Percentiles rank a stretch among this genome's conserved stretches.
Evolutionary conservation across 1,284 basidiomycete species (phyloP).

Genomic region (Inonotus hispidus): DNA sequence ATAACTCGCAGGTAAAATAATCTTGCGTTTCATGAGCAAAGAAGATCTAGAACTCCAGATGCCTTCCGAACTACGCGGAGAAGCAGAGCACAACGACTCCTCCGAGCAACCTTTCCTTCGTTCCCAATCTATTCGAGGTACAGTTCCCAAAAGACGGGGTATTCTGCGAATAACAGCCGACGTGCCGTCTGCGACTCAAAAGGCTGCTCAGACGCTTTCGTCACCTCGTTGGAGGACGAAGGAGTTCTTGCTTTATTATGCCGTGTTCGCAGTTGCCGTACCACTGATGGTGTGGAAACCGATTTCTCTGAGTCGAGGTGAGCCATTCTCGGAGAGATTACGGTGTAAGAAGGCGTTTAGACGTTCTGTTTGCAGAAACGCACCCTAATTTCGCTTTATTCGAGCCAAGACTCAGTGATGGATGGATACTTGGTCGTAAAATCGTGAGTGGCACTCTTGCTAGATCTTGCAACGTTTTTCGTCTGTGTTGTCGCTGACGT

Average conservation of each 20-base stretch:
- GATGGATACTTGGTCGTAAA: conserved; percentile 64
- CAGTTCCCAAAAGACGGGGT: conserved; percentile 1
- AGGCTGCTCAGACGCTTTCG: conserved; percentile 22
- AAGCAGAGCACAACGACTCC: not conserved
- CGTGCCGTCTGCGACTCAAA: not conserved
- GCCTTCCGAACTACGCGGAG: conserved; percentile 9
- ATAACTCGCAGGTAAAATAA: not conserved
- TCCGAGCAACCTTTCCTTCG: conserved; percentile 1
- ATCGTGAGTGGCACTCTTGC: conserved; percentile 45
- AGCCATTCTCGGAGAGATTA: conserved; percentile 14
- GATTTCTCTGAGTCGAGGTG: conserved; percentile 70
- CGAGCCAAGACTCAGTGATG: conserved; percentile 50
- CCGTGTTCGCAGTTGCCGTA: conserved; percentile 58
- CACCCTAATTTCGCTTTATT: conserved; percentile 75
- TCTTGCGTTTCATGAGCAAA: not conserved
- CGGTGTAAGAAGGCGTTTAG: conserved; percentile 7
- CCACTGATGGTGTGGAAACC: conserved; percentile 82
- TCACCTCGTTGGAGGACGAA: conserved; percentile 69
- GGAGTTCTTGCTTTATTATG: conserved; percentile 81
- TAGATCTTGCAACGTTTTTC: too few relatives aligned
- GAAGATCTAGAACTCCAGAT: conserved; percentile 18
- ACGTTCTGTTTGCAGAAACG: conserved; percentile 38
- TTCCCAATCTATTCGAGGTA: not conserved
- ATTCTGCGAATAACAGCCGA: conserved; percentile 16
- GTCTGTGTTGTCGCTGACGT: not conserved